phyloP scores from a whole-genome alignment of 208 protist species.

The Trypanosoma melophagium region DNA sequence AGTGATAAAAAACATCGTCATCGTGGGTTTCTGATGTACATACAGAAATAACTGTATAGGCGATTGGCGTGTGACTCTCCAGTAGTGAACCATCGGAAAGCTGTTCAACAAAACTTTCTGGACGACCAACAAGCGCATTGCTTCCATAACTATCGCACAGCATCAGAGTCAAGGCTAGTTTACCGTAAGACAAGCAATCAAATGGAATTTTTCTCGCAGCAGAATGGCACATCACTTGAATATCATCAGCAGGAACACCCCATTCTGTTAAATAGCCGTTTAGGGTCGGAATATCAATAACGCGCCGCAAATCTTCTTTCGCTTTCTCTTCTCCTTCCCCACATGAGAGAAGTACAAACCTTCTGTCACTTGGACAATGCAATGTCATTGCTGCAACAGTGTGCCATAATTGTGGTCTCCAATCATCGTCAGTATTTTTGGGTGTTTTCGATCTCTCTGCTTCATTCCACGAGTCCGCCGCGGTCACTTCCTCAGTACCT shows the following conservation, averaged over 20 bases:
- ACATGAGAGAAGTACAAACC: slow-evolving; percentile 31
- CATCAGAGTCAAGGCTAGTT: slow-evolving; percentile 69
- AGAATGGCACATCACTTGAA: slow-evolving; percentile 75
- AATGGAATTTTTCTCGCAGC: slow-evolving; percentile 69
- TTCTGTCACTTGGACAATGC: slow-evolving; percentile 2
- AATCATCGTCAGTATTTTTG: neutral
- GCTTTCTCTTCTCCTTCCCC: slow-evolving; percentile 30
- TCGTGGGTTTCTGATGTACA: slow-evolving; percentile 57
- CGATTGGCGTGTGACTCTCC: slow-evolving; percentile 40
- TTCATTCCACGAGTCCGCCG: neutral
- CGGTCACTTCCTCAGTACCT: slow-evolving; percentile 3
- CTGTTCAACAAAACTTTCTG: slow-evolving; percentile 31
- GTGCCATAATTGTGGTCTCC: slow-evolving; percentile 12
- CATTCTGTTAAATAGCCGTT: slow-evolving; percentile 34
- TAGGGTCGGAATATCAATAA: slow-evolving; percentile 46
- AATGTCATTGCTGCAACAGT: slow-evolving; percentile 5
- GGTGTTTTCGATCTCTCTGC: neutral
- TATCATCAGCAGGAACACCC: slow-evolving; percentile 38
- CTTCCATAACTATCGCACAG: slow-evolving; percentile 40
- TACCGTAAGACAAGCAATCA: slow-evolving; percentile 65
- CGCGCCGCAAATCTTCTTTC: slow-evolving; percentile 11
- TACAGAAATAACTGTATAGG: slow-evolving; percentile 61
- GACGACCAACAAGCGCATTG: slow-evolving; percentile 36
- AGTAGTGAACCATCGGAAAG: slow-evolving; percentile 51
- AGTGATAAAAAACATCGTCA: slow-evolving; percentile 64